Conservation (phyloP, 768 basidiomycete genomes). For the Amanita thiersii region DNA sequence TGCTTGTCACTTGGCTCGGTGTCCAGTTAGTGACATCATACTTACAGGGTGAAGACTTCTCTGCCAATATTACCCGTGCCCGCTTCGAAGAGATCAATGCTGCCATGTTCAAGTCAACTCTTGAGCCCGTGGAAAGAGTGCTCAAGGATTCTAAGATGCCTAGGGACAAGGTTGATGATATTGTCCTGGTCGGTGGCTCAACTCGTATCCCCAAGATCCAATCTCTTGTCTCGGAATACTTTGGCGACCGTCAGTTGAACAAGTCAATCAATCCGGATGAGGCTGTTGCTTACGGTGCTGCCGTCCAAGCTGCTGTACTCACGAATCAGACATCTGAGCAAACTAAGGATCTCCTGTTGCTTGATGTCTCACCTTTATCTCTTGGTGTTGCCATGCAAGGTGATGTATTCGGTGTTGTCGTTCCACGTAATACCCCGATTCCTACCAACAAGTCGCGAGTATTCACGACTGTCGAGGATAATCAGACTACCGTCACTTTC, state of each 20-base stretch:
- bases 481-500: slow-evolving; percentile 99
- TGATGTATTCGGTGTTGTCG: slow-evolving; percentile 98
- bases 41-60: slow-evolving; percentile 88
- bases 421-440: slow-evolving; percentile 99
- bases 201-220: slow-evolving; percentile 99
- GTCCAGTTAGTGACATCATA: background rate
- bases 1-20: slow-evolving; percentile 8
- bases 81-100: slow-evolving; percentile 99
- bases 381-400: slow-evolving; percentile 99
- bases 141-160: slow-evolving; percentile 98
- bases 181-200: slow-evolving; percentile 98
- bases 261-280: slow-evolving; percentile 99
- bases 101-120: slow-evolving; percentile 87
- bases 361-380: slow-evolving; percentile 96
- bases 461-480: slow-evolving; percentile 99
- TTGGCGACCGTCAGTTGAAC: slow-evolving; percentile 96
- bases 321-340: slow-evolving; percentile 98
- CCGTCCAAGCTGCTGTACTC: slow-evolving; percentile 98
- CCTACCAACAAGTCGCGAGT: slow-evolving; percentile 98
- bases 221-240: slow-evolving; percentile 96
- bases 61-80: slow-evolving; percentile 97
- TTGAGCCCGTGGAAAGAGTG: slow-evolving; percentile 98
- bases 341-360: slow-evolving; percentile 95
- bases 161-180: slow-evolving; percentile 96
- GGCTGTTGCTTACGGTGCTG: slow-evolving; percentile 99